Conservation (phyloP, 73 alveolate genomes). For the Urostyla sp. region DNA sequence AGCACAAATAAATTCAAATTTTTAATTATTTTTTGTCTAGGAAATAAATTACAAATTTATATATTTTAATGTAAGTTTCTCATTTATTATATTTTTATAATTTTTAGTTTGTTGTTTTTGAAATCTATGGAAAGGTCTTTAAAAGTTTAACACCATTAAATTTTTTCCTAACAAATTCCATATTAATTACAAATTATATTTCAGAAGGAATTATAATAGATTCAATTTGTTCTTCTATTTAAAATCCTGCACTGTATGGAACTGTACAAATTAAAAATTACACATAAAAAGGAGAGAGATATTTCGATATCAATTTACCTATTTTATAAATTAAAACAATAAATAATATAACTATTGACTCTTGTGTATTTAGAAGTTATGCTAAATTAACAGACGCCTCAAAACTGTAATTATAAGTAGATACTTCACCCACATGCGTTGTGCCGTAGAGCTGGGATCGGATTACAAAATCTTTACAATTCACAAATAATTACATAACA, state of each 20-base stretch:
- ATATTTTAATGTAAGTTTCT: not conserved
- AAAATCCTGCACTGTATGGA: not conserved
- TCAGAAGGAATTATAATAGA: not conserved
- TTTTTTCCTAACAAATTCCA: slow-evolving; percentile 1
- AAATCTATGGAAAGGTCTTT: not conserved
- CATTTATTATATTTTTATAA: not conserved
- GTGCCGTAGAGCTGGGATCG: not conserved
- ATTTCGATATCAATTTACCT: not conserved
- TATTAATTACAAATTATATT: not conserved
- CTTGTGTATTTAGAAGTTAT: not conserved
- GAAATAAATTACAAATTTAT: not conserved
- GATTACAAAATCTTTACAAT: not conserved
- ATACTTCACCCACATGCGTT: not conserved
- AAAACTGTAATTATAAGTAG: not conserved
- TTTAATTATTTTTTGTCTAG: not conserved
- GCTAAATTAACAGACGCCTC: not conserved
- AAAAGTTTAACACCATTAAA: not conserved
- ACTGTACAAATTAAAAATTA: not conserved
- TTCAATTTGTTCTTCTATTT: not conserved
- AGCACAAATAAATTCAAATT: not conserved
- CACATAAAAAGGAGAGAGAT: not conserved
- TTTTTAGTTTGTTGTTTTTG: not conserved
- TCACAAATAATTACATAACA: not conserved
- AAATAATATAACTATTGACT: not conserved
- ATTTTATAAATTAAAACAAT: not conserved